Evolutionary conservation across 2,329 filamentous ascomycete species (phyloP).

Genomic region (Cladophialophora chaetospira): DNA sequence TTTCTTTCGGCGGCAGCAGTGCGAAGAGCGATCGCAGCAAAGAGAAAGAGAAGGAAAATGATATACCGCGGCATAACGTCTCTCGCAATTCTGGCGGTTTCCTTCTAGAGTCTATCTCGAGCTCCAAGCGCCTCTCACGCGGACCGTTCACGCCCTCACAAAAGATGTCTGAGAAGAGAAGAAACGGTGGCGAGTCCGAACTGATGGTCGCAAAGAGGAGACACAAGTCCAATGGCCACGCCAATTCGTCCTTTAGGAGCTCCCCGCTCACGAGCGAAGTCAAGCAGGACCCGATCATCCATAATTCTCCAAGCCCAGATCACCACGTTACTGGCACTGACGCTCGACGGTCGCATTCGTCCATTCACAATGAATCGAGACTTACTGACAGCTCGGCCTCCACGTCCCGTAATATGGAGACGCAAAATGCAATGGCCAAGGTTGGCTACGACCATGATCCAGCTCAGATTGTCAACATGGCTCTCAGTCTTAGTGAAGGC

Average conservation of each 20-base stretch:
- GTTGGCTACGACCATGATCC: conserved; percentile 69
- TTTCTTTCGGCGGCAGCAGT: conserved; percentile 14
- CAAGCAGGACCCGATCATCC: conserved; percentile 20
- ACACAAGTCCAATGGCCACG: conserved; percentile 40
- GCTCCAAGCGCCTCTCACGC: conserved; percentile 37
- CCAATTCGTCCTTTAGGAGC: conserved; percentile 38
- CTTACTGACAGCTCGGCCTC: conserved; percentile 11
- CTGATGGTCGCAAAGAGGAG: conserved; percentile 41
- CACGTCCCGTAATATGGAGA: conserved; percentile 6
- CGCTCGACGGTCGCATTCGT: conserved; percentile 18
- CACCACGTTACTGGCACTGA: conserved; percentile 15
- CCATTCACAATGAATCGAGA: conserved; percentile 15
- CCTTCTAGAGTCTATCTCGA: conserved; percentile 48
- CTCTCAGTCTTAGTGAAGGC: conserved; percentile 82
- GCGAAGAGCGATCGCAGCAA: conserved; percentile 14
- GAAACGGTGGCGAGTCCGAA: conserved; percentile 41
- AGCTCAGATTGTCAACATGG: conserved; percentile 89
- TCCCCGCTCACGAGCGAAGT: conserved; percentile 37
- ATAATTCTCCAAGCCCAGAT: conserved; percentile 19
- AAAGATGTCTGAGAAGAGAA: conserved; percentile 43
- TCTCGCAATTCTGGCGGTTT: conserved; percentile 43
- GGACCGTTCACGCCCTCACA: conserved; percentile 34
- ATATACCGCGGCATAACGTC: conserved; percentile 3
- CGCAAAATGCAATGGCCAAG: conserved; percentile 4
- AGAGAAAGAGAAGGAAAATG: conserved; percentile 21